A percentile compares a stretch with the other conserved stretches of the same genome.
Evolutionary conservation across 2,329 filamentous ascomycete genomes (phyloP).

Genomic region (Penicillium digitatum): DNA sequence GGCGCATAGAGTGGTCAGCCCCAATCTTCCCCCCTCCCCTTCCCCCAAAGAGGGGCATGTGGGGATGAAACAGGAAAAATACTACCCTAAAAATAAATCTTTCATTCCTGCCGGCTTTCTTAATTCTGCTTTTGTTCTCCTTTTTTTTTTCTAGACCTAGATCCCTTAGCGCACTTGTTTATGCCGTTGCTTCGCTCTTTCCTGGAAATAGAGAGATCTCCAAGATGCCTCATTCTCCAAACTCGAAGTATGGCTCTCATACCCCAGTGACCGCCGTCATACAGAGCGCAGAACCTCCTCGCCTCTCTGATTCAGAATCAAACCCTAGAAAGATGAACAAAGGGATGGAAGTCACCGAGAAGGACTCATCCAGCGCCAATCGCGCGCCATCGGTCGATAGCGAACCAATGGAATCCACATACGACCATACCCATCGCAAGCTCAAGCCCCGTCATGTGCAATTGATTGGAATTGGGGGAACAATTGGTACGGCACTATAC

Average conservation of each 20-base stretch:
- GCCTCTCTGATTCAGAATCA: slow-evolving; percentile 12
- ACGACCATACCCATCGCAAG: slow-evolving; percentile 40
- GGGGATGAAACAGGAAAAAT: slow-evolving; percentile 7
- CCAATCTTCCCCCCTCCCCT: background rate
- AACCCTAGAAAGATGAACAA: slow-evolving; percentile 13
- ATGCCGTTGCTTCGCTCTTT: background rate
- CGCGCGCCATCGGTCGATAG: slow-evolving; percentile 23
- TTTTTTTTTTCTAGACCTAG: background rate
- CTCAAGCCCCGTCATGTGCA: slow-evolving; percentile 47
- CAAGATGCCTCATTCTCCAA: slow-evolving; percentile 10
- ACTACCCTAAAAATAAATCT: background rate
- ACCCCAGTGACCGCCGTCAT: slow-evolving; percentile 15
- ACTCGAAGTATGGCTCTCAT: slow-evolving; percentile 8
- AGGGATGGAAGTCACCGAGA: slow-evolving; percentile 15
- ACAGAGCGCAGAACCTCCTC: slow-evolving; percentile 15
- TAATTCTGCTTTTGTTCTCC: background rate
- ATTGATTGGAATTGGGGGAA: slow-evolving; percentile 47
- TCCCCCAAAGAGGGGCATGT: background rate
- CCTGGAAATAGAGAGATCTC: background rate
- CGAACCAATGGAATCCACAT: slow-evolving; percentile 23
- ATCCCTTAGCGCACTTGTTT: background rate
- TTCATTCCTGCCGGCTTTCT: background rate
- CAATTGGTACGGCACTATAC: slow-evolving; percentile 44
- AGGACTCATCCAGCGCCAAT: slow-evolving; percentile 14
- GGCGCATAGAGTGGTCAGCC: background rate